Conservation (phyloP, 352 stramenopile species). For the Globisporangium abappressorium region DNA sequence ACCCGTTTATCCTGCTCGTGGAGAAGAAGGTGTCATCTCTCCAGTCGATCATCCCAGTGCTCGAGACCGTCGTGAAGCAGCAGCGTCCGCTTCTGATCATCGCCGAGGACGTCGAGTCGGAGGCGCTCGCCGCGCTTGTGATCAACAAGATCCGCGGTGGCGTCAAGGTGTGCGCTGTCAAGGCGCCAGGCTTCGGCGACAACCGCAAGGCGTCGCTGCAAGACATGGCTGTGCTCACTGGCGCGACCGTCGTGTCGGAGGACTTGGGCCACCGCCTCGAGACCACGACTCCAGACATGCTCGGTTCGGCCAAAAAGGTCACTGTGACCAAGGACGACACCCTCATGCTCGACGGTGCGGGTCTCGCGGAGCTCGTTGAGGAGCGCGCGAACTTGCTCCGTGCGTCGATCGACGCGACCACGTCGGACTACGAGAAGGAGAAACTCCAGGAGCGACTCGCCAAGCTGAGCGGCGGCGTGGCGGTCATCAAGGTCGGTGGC, state of each 20-base stretch:
- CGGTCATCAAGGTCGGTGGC: slow-evolving; percentile 99
- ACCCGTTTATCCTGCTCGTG: slow-evolving; percentile 98
- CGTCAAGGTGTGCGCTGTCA: slow-evolving; percentile 99
- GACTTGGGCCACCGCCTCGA: slow-evolving; percentile 99
- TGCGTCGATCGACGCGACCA: slow-evolving; percentile 94
- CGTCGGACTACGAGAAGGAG: slow-evolving; percentile 99
- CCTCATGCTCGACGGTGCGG: slow-evolving; percentile 96
- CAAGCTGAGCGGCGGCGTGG: slow-evolving; percentile 98
- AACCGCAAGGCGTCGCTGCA: slow-evolving; percentile 99
- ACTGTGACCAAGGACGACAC: slow-evolving; percentile 99
- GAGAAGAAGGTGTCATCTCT: slow-evolving; percentile 99
- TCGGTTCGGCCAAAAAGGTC: slow-evolving; percentile 94
- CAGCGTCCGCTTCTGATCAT: slow-evolving; percentile 98
- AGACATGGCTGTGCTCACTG: slow-evolving; percentile 99
- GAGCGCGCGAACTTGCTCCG: slow-evolving; percentile 96
- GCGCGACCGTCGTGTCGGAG: slow-evolving; percentile 97
- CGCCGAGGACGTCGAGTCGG: slow-evolving; percentile 99
- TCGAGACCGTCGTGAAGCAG: slow-evolving; percentile 97
- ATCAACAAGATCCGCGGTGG: slow-evolving; percentile 99
- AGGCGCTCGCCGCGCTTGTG: slow-evolving; percentile 98
- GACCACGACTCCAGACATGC: slow-evolving; percentile 93
- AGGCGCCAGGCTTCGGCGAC: slow-evolving; percentile 99
- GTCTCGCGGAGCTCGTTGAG: slow-evolving; percentile 91
- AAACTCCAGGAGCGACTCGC: slow-evolving; percentile 99
- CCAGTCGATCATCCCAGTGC: slow-evolving; percentile 95